These are phyloP conservation scores for Camellia lanceoleosa DNA, from an alignment of 148 eudicot species.

Conservation along the genomic window DNA sequence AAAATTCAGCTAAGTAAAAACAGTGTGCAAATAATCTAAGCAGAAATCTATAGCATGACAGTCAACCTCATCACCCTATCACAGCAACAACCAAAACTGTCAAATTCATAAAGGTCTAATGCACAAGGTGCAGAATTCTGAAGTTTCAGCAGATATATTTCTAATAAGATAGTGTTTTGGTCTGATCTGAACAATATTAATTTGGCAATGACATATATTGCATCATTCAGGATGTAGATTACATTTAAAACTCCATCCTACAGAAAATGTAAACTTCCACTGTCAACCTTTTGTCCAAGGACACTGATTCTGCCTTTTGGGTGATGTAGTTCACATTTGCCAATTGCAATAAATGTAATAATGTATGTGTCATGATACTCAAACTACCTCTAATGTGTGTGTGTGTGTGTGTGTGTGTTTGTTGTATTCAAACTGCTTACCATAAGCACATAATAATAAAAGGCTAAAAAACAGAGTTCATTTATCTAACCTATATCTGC, in stretches of 20 bases:
- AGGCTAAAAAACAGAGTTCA: conserved; percentile 5
- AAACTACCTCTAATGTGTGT: background rate
- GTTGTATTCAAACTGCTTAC: background rate
- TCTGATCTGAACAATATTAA: background rate
- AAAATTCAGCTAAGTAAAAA: background rate
- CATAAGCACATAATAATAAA: background rate
- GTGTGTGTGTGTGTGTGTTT: too few species aligned
- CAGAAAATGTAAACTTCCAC: background rate
- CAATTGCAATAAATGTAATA: background rate
- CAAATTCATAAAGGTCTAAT: background rate
- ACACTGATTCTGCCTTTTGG: background rate
- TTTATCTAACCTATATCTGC: conserved; percentile 72
- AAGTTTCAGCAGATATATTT: background rate
- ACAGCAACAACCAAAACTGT: background rate
- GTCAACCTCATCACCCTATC: background rate
- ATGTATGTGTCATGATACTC: background rate
- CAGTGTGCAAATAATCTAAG: background rate
- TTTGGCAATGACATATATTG: background rate
- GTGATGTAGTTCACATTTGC: background rate
- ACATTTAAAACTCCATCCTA: background rate
- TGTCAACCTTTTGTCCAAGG: background rate
- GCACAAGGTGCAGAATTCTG: background rate
- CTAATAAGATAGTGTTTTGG: background rate
- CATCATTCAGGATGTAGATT: background rate
- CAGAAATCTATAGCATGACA: background rate